Evolutionary conservation across 2,329 filamentous ascomycete species (phyloP).

Genomic region (Fusarium sulawesiense): DNA sequence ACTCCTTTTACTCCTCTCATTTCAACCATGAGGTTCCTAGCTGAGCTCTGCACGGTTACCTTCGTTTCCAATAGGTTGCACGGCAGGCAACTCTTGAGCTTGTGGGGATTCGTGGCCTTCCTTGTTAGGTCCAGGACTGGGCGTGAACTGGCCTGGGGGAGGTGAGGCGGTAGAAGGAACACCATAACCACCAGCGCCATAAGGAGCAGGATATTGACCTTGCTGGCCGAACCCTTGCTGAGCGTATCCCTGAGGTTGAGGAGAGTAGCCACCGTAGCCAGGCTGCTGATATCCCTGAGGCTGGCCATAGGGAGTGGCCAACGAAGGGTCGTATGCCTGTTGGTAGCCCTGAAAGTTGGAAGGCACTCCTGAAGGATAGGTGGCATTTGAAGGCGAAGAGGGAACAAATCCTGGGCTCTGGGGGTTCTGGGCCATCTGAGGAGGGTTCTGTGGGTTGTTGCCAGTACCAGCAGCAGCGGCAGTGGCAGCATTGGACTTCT

Average conservation of each 20-base stretch:
- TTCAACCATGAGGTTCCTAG: constrained; percentile 17
- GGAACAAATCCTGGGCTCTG: constrained; percentile 40
- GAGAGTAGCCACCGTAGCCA: constrained; percentile 39
- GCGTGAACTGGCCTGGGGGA: constrained; percentile 45
- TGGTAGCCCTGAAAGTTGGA: constrained; percentile 41
- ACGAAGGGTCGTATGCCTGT: constrained; percentile 44
- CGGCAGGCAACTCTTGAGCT: constrained; percentile 46
- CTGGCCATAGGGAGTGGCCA: constrained; percentile 39
- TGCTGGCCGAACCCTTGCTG: constrained; percentile 42
- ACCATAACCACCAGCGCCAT: constrained; percentile 37
- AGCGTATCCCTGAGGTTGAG: constrained; percentile 35
- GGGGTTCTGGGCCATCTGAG: constrained; percentile 36
- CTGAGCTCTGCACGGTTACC: constrained; percentile 51
- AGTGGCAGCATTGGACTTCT: constrained; percentile 45
- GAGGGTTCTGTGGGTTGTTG: constrained; percentile 23
- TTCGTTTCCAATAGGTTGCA: constrained; percentile 47
- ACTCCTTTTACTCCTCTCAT: constrained; percentile 12
- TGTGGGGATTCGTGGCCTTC: constrained; percentile 28
- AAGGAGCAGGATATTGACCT: constrained; percentile 40
- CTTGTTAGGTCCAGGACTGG: constrained; percentile 47
- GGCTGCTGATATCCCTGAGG: constrained; percentile 39
- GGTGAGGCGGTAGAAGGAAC: constrained; percentile 40
- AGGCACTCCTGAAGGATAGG: constrained; percentile 47
- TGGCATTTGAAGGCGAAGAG: constrained; percentile 38
- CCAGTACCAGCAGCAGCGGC: constrained; percentile 23